A percentile compares a stretch with the other conserved stretches of the same genome.
Conservation (phyloP, 176 grass and related monocot species). For the Aegilops bicornis region DNA sequence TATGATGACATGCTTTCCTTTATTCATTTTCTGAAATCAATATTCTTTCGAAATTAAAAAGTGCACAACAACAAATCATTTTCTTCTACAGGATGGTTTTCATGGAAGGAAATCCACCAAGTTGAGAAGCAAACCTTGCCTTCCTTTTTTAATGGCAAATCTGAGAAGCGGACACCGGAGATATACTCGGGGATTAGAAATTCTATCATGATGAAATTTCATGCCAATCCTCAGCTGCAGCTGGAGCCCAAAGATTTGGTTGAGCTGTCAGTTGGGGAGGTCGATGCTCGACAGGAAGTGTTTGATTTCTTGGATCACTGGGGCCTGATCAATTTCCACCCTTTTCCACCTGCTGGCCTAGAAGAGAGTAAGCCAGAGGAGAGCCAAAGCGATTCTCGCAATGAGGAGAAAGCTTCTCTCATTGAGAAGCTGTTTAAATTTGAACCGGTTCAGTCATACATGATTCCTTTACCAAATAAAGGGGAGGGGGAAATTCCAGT, state of each 20-base stretch:
- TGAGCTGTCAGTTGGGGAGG: constrained; percentile 69
- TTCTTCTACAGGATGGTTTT: constrained; percentile 91
- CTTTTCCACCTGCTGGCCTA: constrained; percentile 60
- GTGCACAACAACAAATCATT: constrained; percentile 20
- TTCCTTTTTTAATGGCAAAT: constrained; percentile 93
- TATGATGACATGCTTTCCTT: constrained; percentile 4
- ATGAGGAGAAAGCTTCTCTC: constrained; percentile 51
- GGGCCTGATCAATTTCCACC: constrained; percentile 98
- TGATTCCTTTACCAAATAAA: constrained; percentile 67
- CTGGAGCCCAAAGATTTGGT: constrained; percentile 82
- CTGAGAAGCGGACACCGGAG: constrained; percentile 77
- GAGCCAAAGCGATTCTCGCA: constrained; percentile 28
- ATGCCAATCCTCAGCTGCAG: constrained; percentile 71
- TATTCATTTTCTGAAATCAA: not conserved
- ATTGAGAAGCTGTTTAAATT: constrained; percentile 83
- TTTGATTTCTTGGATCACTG: constrained; percentile 93
- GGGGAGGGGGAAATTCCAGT: constrained; percentile 46
- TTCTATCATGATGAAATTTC: constrained; percentile 88
- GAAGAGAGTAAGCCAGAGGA: constrained; percentile 70
- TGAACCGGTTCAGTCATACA: constrained; percentile 67
- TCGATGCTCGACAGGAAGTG: constrained; percentile 66
- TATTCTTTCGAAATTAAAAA: constrained; percentile 14
- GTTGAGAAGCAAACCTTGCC: constrained; percentile 88
- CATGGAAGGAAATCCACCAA: constrained; percentile 78
- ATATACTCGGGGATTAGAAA: constrained; percentile 85